Evolutionary conservation across 2,329 filamentous ascomycete species (phyloP), one percentile per base, ranked within the genome.

Genomic region (Pseudomassariella vexata): DNA sequence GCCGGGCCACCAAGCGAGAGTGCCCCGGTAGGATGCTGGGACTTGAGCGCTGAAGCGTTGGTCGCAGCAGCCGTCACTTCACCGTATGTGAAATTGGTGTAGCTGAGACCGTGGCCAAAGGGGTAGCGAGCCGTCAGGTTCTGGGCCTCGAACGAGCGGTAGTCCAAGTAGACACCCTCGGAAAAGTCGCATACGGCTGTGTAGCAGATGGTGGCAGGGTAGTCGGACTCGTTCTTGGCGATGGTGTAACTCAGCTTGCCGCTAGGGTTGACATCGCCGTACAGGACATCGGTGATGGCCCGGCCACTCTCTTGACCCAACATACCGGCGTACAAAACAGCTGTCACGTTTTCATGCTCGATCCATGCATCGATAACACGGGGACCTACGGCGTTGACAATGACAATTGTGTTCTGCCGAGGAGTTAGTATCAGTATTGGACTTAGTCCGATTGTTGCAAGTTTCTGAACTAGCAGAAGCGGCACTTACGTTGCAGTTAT

Each of bases 331-430:
- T 68, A 79, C 5, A 81, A 47, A 19, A 82, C 69, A 10, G 74
- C 77, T 5, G 72, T 77, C 14, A 80, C 65, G 48, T 80, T 80
- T 6, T 63, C 60, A 46, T 75, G 65, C n/a, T 70, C 54, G 37
- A 70, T 66, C 56, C 66, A 78, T 2, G 71, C 61, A 35, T 73
- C 65, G 20, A 82, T 56, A 7, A 80, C 56, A 19, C 82, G 70
- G 3, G 77, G 64, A 3, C 77, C 76, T 12, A 76, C 70, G 8
- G 72, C 73, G 57, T 84, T 79, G 36, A 83, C 67, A 37, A 83
- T 66, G 18, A 84, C 71, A 24, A 85, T 65, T 9, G 78, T 83
- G 59, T 84, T 84, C n/a, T n/a, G 60, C n/a, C n/a, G n/a, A n/a
- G n/a, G n/a, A n/a, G n/a, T n/a, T n/a, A n/a, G n/a, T n/a, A n/a